Base-by-base conservation (phyloP, 2,329 filamentous ascomycete species). In the Didymella glomerata region DNA sequence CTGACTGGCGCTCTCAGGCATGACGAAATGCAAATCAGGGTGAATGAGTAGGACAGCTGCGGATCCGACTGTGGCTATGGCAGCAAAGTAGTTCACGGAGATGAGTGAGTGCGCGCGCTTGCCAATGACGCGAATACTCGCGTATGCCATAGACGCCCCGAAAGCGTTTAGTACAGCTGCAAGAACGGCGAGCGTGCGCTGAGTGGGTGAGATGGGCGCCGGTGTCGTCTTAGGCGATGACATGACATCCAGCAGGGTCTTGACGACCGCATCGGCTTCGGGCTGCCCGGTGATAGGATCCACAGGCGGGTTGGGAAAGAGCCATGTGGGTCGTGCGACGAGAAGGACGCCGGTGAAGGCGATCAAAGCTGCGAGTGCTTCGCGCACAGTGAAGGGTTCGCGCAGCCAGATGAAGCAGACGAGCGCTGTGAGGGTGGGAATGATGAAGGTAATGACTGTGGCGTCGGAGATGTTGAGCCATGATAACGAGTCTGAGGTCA, bases 381-480 rank as follows among this genome's bases (percentile, higher is more conserved):
- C 91, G n/a, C 84, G 84, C 25, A 85, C 82, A 2, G 90, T 91
- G 70, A 93, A 96, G 0, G 89, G 89, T 67, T 96, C 91, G 47
- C 86, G 85, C 28, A 88, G 81, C 48, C 92, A 79, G 38, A 93
- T 77, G 41, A 90, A 92, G 73, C 91, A 95, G n/a, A 89, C 84
- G 74, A 92, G 90, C 48, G 90, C 91, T 9, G 90, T 86, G 16
- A 95, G 82, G 8, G 89, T 89, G 0, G 92, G 93, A 0, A 89
- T 86, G 7, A 96, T 82, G 72, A 96, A 97, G 9, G 91, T 93
- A 48, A 96, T 88, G 28, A 96, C 92, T 0, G 91, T 94, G 1
- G 92, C 91, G 72, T 96, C 92, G 13, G 91, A 90, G 2, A 96
- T 83, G 0, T 91, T 90, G 3, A 96, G 84, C 71, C 94, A 95